Evolutionary conservation across 306 rosid species (phyloP), one percentile per base, ranked within the genome.

Genomic region (Notholithocarpus densiflorus): DNA sequence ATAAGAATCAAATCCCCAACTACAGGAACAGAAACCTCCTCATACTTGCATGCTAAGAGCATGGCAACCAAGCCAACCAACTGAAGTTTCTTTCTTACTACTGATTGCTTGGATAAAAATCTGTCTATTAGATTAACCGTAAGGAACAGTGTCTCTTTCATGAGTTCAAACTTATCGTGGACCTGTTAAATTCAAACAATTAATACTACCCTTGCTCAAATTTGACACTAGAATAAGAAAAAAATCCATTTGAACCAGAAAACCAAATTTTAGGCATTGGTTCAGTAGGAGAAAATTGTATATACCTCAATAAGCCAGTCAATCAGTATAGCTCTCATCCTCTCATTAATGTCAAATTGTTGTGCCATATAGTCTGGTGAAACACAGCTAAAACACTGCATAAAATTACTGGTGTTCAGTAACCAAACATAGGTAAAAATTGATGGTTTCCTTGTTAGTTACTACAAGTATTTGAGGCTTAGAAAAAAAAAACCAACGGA

Each of bases 21-120:
- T 26, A 93, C 84, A 40, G 99, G 99, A 21, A 91, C 97, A 6
- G 98, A 91, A 80, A 93, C 99, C 71, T 96, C 99, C 80, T 96
- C 99, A 66, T 96, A 96, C 68, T 96, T 96, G 90, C 99, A 96
- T 21, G 99, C 99, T 81, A 96, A 83, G 56, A 96, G 99, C 99
- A 96, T 90, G 43, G 98, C 97, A 78, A 96, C 99, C 84, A 96
- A 76, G 8, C 99, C 99, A 75, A 96, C 98, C 87, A 96, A 77
- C 81, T 96, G 99, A 83, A 96, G 99, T 78, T 96, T 93, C 92
- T 89, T 96, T 82, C 99, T 91, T 24, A 90, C 84, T 6, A 93
- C 89, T 24, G 84, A 71, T 55, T 88, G 87, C 73, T 86, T 84
- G 27, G 85, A 88, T 83, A 96, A 84, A 80, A 93, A 96, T 84